A percentile compares a stretch with the other conserved stretches of the same genome.
phyloP scores from a whole-genome alignment of 495 filamentous ascomycete species.

The Friedmanniomyces endolithicus region DNA sequence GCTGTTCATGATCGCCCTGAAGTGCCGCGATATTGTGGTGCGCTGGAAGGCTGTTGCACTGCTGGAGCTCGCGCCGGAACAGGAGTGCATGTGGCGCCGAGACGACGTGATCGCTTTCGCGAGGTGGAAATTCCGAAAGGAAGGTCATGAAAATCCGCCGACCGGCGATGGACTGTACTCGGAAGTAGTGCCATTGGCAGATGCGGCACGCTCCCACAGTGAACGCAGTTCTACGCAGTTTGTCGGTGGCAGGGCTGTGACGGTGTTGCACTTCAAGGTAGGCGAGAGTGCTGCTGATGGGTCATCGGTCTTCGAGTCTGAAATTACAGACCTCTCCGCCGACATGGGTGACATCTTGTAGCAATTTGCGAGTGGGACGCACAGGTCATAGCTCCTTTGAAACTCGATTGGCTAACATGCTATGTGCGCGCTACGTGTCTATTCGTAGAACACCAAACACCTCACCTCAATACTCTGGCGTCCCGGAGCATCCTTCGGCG shows the following conservation, averaged over 20 bases:
- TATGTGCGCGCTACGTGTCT: not conserved
- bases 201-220: not conserved
- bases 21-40: not conserved
- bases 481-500: conserved; percentile 26
- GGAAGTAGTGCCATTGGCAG: not conserved
- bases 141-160: not conserved
- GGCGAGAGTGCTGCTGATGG: not conserved
- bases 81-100: conserved; percentile 2
- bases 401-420: too few relatives aligned
- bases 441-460: conserved; percentile 31
- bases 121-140: not conserved
- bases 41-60: not conserved
- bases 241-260: not conserved
- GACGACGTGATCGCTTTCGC: not conserved
- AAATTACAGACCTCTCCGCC: not conserved
- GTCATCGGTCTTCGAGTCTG: not conserved
- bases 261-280: not conserved
- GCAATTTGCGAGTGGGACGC: conserved; percentile 22
- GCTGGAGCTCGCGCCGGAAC: not conserved
- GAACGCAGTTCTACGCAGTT: not conserved
- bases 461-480: conserved; percentile 32
- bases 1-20: not conserved
- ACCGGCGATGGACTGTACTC: not conserved
- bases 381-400: too few relatives aligned
- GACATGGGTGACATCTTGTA: conserved; percentile 24